Evolutionary conservation across 2,329 filamentous ascomycete genomes (phyloP), one percentile per base, ranked within the genome.

Genomic region (Penicillium sp.): DNA sequence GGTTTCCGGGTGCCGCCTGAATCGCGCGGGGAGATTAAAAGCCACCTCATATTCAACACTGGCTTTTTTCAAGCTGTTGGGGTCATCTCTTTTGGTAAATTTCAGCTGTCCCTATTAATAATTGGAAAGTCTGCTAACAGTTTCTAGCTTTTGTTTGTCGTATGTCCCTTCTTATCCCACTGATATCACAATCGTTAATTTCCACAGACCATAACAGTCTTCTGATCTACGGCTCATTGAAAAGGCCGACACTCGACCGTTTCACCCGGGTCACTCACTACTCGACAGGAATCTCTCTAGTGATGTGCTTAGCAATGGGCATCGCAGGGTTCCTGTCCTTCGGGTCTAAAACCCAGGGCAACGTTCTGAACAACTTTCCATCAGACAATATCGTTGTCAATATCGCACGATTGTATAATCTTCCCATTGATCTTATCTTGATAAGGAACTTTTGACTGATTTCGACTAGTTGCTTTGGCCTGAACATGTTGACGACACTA

Each of bases 401-500:
- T 76, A 83, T 99, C 58, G 94, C 94, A 23, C 89, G 94, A 53
- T 83, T 99, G 79, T 83, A 74, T 68, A 79, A 66, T 9, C 4
- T 39, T 13, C 21, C 21, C 8, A 23, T 25, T 19, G 23, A 10
- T 2, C 19, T 36, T 44, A 10, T 2, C 19, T 36, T 44, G 25
- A 35, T 10, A 25, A 27, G 35, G 39, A 35, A 12, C n/a, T 23
- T 6, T 19, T 25, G 52, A 51, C 72, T 75, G 56, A 70, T 55
- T 23, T 13, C 5, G 15, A 36, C 19, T 61, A 82, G 81, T 50
- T 97, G 91, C 77, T 97, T 99, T 72, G 94, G 94, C 2, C 84
- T 99, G 65, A 99, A 99, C 81, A 99, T 99, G 94, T 86, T 99
- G 68, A 97, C 94, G 15, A 97, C 94, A 1, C 81, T 99, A 36